Percentiles rank a stretch among this genome's conserved stretches.
These are phyloP conservation scores for Aspergillus persii DNA, from an alignment of 2,329 filamentous ascomycete genomes.

Conservation along the genomic window DNA sequence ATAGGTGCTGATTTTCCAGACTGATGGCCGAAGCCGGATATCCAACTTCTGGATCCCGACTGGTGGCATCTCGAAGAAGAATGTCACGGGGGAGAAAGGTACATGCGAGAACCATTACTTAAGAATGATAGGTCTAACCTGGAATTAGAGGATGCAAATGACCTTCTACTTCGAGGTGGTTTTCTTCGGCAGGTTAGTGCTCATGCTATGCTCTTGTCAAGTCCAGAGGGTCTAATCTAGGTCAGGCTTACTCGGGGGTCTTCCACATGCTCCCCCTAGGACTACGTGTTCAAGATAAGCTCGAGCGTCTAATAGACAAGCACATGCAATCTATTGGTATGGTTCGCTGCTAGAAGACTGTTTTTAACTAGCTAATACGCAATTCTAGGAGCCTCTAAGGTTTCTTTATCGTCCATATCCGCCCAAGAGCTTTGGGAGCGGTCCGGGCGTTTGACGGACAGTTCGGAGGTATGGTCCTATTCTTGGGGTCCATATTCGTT, in stretches of 20 bases:
- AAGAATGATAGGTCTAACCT: constrained; percentile 38
- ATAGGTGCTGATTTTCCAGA: constrained; percentile 36
- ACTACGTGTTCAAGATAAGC: constrained; percentile 80
- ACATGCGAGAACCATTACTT: not conserved
- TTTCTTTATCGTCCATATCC: constrained; percentile 81
- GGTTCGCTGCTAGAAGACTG: constrained; percentile 7
- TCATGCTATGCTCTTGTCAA: not conserved
- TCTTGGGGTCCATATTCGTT: constrained; percentile 19
- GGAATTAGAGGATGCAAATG: constrained; percentile 57
- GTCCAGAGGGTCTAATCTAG: not conserved
- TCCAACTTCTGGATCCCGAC: constrained; percentile 80
- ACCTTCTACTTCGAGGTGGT: constrained; percentile 67
- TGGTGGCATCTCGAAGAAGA: constrained; percentile 60
- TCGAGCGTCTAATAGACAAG: constrained; percentile 80
- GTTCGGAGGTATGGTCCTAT: constrained; percentile 63
- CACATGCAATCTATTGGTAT: constrained; percentile 77
- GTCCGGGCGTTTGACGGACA: constrained; percentile 74
- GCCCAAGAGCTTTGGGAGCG: constrained; percentile 79
- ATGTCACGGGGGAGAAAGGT: constrained; percentile 50
- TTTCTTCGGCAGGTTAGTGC: constrained; percentile 66
- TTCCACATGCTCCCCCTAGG: constrained; percentile 91
- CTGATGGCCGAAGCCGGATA: constrained; percentile 59
- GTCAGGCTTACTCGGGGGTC: constrained; percentile 77
- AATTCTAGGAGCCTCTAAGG: constrained; percentile 67
- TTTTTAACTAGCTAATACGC: not conserved